Conservation (phyloP, 352 stramenopile genomes). For the Blastocystis sp. region DNA sequence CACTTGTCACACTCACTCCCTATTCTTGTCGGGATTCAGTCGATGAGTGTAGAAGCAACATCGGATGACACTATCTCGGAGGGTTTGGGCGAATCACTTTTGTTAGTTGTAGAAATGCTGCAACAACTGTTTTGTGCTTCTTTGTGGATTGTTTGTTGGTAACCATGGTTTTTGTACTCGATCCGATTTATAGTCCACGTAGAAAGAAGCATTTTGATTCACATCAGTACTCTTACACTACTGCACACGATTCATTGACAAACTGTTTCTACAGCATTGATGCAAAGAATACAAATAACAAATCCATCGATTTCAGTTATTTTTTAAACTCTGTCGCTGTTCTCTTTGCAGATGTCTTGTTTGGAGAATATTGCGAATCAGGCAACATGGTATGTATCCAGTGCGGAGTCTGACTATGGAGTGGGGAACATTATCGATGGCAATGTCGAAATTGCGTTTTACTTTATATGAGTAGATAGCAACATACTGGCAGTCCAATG, state of each 20-base stretch:
- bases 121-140: neutral
- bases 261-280: neutral
- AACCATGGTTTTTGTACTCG: too few species aligned
- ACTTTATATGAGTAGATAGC: neutral
- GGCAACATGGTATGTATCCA: slow-evolving; percentile 25
- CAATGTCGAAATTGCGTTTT: neutral
- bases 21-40: neutral
- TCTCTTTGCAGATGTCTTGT: neutral
- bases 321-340: neutral
- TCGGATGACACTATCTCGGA: neutral
- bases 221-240: too few species aligned
- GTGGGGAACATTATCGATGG: slow-evolving; percentile 43
- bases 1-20: neutral
- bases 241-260: too few species aligned
- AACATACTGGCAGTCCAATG: slow-evolving; percentile 57
- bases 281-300: neutral
- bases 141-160: neutral
- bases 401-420: slow-evolving; percentile 40
- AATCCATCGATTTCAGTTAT: neutral
- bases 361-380: neutral
- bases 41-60: neutral
- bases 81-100: neutral
- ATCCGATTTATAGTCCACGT: too few species aligned
- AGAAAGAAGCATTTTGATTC: too few species aligned
- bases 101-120: neutral